Evolutionary conservation across 345 rosid species (phyloP), one percentile per base, ranked within the genome.

Genomic region (Acer campestre): DNA sequence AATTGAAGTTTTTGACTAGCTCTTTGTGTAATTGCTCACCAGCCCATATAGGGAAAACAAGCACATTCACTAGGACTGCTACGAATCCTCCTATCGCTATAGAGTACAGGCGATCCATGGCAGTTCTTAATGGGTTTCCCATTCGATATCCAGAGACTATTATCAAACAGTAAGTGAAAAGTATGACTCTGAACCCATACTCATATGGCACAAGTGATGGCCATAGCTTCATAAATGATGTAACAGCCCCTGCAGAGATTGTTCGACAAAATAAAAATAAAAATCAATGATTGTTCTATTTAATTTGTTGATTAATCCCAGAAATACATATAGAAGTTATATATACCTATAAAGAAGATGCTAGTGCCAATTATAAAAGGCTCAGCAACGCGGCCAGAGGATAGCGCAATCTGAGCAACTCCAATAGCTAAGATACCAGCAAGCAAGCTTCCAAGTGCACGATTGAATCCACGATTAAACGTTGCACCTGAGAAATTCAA

Each of bases 391-490:
- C 70, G 79, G 68, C 87, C 89, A 3, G 80, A 13, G 6, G 53
- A 48, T 25, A 89, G 80, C 78, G 90, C 90, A 23, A 87, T 25
- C 80, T 86, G 88, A 61, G 77, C 86, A 62, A 82, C 85, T 38
- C 74, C 68, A 22, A 88, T 75, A 48, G 91, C 94, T 62, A 91
- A 75, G 29, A 91, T 74, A 51, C 90, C 92, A 0, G 94, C 90
- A 29, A 89, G 88, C 84, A 88, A 70, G 87, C 92, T 89, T 20
- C 92, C 91, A 46, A 91, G 81, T 27, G 86, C 91, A 62, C 94
- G 88, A 80, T 91, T 91, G 87, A 91, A 86, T 74, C 92, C 94
- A 80, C 89, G 82, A 75, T 89, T 91, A 68, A 91, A 91, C 4
- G 94, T 91, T 71, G 90, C 79, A 69, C 94, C 94, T 89, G 55